Percentiles rank a stretch among this genome's conserved stretches.
Evolutionary conservation across 106 monocot genomes (phyloP).

Genomic region (Triglochin maritima): DNA sequence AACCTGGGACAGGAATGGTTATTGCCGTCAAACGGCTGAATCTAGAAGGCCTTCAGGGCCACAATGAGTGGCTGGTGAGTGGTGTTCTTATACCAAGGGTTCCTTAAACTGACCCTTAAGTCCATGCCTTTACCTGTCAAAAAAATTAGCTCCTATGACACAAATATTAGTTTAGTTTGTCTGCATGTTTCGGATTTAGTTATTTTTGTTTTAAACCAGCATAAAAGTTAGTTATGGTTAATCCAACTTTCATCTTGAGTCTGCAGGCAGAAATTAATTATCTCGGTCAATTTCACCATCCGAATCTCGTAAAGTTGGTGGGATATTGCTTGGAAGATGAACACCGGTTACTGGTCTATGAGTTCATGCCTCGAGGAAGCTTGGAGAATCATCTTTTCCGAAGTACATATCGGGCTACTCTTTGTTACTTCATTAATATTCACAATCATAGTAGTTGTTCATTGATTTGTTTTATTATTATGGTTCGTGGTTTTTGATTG

Average conservation of each 20-base stretch:
- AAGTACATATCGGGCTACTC: slow-evolving; percentile 36
- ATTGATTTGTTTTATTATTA: background rate
- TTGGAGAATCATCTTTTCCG: slow-evolving; percentile 96
- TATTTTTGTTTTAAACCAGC: background rate
- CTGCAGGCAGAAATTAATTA: slow-evolving; percentile 83
- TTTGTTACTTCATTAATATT: background rate
- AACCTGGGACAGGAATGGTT: slow-evolving; percentile 56
- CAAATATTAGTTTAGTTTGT: too few species aligned
- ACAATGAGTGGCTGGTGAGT: slow-evolving; percentile 79
- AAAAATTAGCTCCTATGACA: too few species aligned
- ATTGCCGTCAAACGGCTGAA: slow-evolving; percentile 74
- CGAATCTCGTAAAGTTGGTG: slow-evolving; percentile 76
- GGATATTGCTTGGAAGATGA: slow-evolving; percentile 88
- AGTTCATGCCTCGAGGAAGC: slow-evolving; percentile 88
- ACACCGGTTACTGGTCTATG: slow-evolving; percentile 80
- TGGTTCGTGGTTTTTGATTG: background rate
- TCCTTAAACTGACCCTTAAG: background rate
- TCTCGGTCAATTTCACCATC: slow-evolving; percentile 64
- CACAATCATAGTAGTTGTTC: background rate
- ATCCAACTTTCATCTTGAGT: background rate
- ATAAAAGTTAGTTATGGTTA: background rate
- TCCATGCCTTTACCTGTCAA: too few species aligned
- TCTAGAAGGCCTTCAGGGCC: slow-evolving; percentile 64
- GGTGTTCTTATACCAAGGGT: slow-evolving; percentile 1
- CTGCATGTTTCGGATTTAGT: background rate